Conservation (phyloP, 805 yeast species). For the Kuraishia molischiana region DNA sequence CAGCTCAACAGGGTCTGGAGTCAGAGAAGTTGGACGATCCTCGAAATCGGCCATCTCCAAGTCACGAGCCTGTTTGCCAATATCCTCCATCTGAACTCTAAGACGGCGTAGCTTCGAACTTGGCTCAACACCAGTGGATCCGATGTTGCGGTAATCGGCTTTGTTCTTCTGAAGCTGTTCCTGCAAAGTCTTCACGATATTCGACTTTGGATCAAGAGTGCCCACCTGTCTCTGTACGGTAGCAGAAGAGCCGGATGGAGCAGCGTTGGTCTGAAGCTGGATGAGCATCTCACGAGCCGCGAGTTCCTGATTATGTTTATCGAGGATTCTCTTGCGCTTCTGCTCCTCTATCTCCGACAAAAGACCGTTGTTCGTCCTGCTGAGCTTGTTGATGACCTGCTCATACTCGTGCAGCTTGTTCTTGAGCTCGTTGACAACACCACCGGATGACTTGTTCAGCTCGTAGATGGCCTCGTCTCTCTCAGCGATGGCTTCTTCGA, state of each 20-base stretch:
- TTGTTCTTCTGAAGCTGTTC: slow-evolving; percentile 35
- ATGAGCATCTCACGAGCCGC: slow-evolving; percentile 69
- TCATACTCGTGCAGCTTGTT: slow-evolving; percentile 58
- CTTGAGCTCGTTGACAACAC: slow-evolving; percentile 49
- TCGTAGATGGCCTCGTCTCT: slow-evolving; percentile 18
- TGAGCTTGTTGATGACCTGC: slow-evolving; percentile 43
- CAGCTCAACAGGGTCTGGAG: slow-evolving; percentile 9
- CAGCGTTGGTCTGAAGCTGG: slow-evolving; percentile 29
- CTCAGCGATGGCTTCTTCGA: slow-evolving; percentile 33
- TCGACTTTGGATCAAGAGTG: neutral
- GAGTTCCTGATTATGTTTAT: slow-evolving; percentile 66
- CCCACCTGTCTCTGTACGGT: neutral
- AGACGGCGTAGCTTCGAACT: slow-evolving; percentile 64
- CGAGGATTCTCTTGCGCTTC: slow-evolving; percentile 47
- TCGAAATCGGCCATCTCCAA: slow-evolving; percentile 80
- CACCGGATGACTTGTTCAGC: slow-evolving; percentile 60
- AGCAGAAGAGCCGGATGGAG: slow-evolving; percentile 1
- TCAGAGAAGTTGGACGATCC: slow-evolving; percentile 20
- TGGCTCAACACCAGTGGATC: slow-evolving; percentile 54
- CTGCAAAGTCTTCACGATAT: slow-evolving; percentile 30
- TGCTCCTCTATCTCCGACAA: slow-evolving; percentile 53
- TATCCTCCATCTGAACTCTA: slow-evolving; percentile 75
- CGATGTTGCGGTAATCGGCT: slow-evolving; percentile 28
- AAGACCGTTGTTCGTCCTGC: slow-evolving; percentile 53
- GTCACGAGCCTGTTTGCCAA: slow-evolving; percentile 77